Base-by-base conservation (phyloP, 2,329 filamentous ascomycete genomes). In the Daldinia sp. region DNA sequence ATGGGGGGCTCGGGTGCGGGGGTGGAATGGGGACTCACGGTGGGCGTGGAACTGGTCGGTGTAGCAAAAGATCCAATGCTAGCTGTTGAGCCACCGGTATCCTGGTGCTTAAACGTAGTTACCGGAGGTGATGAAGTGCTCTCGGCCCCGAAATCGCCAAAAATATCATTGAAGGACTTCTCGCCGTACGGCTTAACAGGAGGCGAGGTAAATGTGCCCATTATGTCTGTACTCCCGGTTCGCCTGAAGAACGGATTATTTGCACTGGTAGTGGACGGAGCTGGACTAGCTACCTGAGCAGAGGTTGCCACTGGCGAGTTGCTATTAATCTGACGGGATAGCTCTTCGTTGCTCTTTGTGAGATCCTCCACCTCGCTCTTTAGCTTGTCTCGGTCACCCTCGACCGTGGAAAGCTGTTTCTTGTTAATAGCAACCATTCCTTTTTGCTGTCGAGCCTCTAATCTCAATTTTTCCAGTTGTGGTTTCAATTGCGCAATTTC, bases 391-490 rank as follows among this genome's bases (percentile, higher is more conserved):
- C 93, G 89, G 79, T 98, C 95, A 54, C 88, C 88, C 80, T 99
- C 96, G 64, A 92, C 93, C 0, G 94, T 98, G 39, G 91, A 89
- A 67, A 98, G 84, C 81, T 99, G 96, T 83, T 99, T 99, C 86
- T 97, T 98, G 83, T 98, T 98, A 82, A 99, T 99, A 48, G 96
- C 94, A 33, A 97, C 95, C 72, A 98, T 86, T 18, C 96, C 96
- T 82, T 97, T 98, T 78, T 98, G 94, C 79, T 98, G 96, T 46
- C 96, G 90, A 28, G 94, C 94, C 74, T 98, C 94, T 12, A 92
- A 93, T 79, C 92, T 94, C 74, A 97, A 86, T 84, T 98, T 98
- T 79, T 99, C 96, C 59, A 99, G 89, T 73, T 95, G 91, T 35
- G 94, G 94, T 79, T 94, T 97, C 44, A 98, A 83, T 79, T 94